Percentiles rank a stretch among this genome's conserved stretches.
Conservation (phyloP, 2,329 filamentous ascomycete species). For the Cryphonectria japonica region DNA sequence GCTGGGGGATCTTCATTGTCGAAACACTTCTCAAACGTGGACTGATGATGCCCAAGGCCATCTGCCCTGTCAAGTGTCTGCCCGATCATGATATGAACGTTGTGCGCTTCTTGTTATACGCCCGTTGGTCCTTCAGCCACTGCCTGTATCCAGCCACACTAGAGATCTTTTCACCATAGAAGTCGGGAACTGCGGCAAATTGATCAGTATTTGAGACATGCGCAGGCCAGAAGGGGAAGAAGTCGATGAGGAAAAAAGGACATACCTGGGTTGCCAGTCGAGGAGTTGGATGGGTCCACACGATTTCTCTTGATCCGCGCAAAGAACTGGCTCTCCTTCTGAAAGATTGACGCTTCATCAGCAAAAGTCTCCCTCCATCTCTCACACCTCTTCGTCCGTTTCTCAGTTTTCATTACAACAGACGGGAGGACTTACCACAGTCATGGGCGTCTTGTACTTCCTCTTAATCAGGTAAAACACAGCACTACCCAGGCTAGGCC, state of each 20-base stretch:
- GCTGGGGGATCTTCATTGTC: neutral
- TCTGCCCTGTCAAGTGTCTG: constrained; percentile 1
- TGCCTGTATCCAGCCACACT: constrained; percentile 89
- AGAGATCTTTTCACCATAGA: constrained; percentile 98
- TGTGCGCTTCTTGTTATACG: constrained; percentile 89
- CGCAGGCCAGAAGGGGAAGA: too few species aligned
- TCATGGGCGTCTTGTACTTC: constrained; percentile 72
- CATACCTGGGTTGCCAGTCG: constrained; percentile 79
- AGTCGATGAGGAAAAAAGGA: constrained; percentile 4
- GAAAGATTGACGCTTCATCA: constrained; percentile 24
- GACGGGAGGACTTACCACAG: constrained; percentile 54
- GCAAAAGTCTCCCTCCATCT: neutral
- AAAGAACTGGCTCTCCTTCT: constrained; percentile 96
- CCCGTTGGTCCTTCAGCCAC: constrained; percentile 97
- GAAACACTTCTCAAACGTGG: neutral
- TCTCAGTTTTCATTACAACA: too few species aligned
- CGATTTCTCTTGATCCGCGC: constrained; percentile 87
- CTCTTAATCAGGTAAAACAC: constrained; percentile 79
- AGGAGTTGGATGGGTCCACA: constrained; percentile 87
- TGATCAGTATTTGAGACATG: constrained; percentile 2
- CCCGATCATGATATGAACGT: constrained; percentile 56
- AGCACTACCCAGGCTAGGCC: constrained; percentile 79
- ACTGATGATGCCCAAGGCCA: neutral
- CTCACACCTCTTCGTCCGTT: neutral
- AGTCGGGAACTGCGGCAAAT: constrained; percentile 74